Conservation (phyloP, 331 rosid species). For the Dryas integrifolia region DNA sequence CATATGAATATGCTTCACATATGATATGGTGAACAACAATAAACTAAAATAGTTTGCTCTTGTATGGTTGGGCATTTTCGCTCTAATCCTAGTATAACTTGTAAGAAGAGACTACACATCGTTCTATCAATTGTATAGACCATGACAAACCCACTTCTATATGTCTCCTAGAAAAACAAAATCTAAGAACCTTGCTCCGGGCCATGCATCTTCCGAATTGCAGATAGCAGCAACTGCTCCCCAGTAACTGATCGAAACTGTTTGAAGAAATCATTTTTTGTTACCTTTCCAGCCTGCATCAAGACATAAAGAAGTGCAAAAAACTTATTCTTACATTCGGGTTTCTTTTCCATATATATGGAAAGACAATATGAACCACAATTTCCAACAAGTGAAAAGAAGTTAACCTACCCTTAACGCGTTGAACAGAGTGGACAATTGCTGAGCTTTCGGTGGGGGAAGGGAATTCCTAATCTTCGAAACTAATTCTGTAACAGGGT, state of each 20-base stretch:
- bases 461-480: conserved; percentile 38
- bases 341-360: not conserved
- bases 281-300: conserved; percentile 45
- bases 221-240: conserved; percentile 42
- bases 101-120: conserved; percentile 9
- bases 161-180: conserved; percentile 19
- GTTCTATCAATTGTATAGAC: conserved; percentile 18
- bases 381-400: not conserved
- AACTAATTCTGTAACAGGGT: conserved; percentile 27
- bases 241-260: conserved; percentile 48
- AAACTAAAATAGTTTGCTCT: not conserved
- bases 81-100: conserved; percentile 24
- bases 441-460: conserved; percentile 39
- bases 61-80: conserved; percentile 17
- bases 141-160: conserved; percentile 24
- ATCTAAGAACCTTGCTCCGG: conserved; percentile 35
- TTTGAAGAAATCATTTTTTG: conserved; percentile 32
- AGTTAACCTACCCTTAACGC: conserved; percentile 34
- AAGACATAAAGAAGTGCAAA: conserved; percentile 15
- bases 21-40: not conserved
- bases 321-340: conserved; percentile 10
- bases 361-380: not conserved
- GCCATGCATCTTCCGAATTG: conserved; percentile 39
- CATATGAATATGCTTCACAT: not conserved
- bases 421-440: conserved; percentile 25